Evolutionary conservation across 2,329 filamentous ascomycete genomes (phyloP), one percentile per base, ranked within the genome.

Genomic region (Leptosphaerulina australis): DNA sequence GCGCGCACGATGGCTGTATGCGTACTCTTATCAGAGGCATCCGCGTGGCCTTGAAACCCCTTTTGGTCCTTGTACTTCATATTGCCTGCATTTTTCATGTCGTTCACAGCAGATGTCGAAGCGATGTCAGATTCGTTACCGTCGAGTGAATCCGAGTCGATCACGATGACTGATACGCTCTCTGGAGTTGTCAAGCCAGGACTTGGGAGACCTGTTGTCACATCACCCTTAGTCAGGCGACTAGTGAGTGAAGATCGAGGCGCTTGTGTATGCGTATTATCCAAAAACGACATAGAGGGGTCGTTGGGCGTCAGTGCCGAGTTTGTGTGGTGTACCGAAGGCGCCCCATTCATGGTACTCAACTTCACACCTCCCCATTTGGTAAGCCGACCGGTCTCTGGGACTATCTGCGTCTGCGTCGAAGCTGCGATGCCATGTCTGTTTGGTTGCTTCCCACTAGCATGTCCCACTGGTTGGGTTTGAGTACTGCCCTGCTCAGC

Each of bases 301-400:
- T 29, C 36, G 3, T 48, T 61, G 3, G 51, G 37, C 44, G 61
- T 66, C 6, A 64, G 39, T 1, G 55, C 58, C 2, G 40, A 44
- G 7, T 67, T 66, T 35, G 67, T 55, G n/a, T 55, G 53, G 11
- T 59, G 57, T 0, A 61, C 58, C 0, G 64, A 66, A 1, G 62
- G 60, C 20, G 38, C 4, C 10, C 55, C 55, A 20, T 58, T 58
- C 17, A 20, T 44, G 21, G 26, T 40, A 24, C 38, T 51, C 11
- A 37, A 8, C 22, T 35, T 44, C n/a, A 34, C 24, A 28, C 34
- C 12, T 9, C 15, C 12, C 10, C 15, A 9, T 17, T 44, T 34
- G 18, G 21, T 17, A 4, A 15, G 21, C 10, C 7, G 20, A 26
- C 25, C n/a, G 5, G 40, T 24, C 10, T 14, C 8, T 2, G 22